Conservation (phyloP, 208 protist genomes). For the Acanthamoeba culbertsoni region DNA sequence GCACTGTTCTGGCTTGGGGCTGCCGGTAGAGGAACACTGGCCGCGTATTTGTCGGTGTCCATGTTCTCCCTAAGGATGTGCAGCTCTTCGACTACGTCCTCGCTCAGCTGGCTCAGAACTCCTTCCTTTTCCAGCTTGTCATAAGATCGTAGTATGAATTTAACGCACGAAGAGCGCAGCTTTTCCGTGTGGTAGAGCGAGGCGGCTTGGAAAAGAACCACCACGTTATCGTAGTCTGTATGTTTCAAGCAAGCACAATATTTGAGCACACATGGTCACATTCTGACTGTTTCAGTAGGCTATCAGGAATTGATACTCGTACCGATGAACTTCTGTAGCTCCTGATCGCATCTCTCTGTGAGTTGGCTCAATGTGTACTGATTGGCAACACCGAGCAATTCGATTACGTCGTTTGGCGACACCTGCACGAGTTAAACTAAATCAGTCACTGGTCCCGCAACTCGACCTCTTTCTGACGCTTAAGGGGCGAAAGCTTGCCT, state of each 20-base stretch:
- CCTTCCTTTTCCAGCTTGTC: slow-evolving; percentile 35
- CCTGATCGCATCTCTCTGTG: neutral
- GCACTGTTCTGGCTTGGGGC: no score
- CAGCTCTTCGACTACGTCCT: slow-evolving; percentile 29
- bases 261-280: neutral
- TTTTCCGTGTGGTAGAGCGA: neutral
- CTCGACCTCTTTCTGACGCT: no score
- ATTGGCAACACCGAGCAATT: slow-evolving; percentile 6
- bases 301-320: neutral
- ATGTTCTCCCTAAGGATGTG: neutral
- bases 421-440: neutral
- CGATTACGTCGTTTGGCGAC: slow-evolving; percentile 28
- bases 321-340: neutral
- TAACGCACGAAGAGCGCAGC: neutral
- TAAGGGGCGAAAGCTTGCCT: neutral
- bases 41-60: neutral
- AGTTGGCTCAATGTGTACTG: slow-evolving; percentile 30
- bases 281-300: neutral
- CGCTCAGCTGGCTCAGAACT: neutral
- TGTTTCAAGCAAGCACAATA: neutral
- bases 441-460: no score
- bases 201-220: slow-evolving; percentile 30
- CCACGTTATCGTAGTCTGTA: slow-evolving; percentile 34
- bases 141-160: slow-evolving; percentile 31
- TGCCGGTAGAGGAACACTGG: neutral